These are phyloP conservation scores for Globisporangium splendens DNA, from an alignment of 352 stramenopile genomes.

Conservation along the genomic window DNA sequence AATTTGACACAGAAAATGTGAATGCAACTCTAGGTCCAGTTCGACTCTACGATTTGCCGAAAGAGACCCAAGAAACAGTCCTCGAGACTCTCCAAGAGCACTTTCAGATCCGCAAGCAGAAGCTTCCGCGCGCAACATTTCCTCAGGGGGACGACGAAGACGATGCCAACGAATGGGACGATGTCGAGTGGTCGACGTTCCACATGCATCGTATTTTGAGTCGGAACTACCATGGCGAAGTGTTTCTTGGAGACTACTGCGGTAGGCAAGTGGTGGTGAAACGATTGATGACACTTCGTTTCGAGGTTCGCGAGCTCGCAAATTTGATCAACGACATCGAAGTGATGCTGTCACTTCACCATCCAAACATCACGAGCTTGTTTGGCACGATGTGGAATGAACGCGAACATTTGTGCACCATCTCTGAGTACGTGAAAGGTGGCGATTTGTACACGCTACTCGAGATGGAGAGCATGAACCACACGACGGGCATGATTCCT, in stretches of 20 bases:
- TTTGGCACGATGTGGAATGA: conserved; percentile 73
- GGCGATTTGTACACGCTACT: conserved; percentile 58
- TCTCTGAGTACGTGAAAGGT: conserved; percentile 62
- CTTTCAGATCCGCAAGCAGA: conserved; percentile 52
- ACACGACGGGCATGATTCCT: conserved; percentile 8
- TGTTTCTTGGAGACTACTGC: conserved; percentile 62
- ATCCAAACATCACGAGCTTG: conserved; percentile 65
- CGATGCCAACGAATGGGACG: conserved; percentile 35
- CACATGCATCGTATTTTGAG: conserved; percentile 59
- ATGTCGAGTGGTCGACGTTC: conserved; percentile 59
- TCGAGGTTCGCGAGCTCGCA: conserved; percentile 49
- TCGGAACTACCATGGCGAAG: conserved; percentile 57
- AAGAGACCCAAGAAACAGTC: conserved; percentile 55
- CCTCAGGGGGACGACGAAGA: conserved; percentile 17
- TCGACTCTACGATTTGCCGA: conserved; percentile 55
- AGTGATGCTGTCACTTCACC: conserved; percentile 45
- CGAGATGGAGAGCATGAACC: conserved; percentile 41
- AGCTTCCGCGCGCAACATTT: conserved; percentile 12
- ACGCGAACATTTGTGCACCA: conserved; percentile 55
- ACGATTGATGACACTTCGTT: conserved; percentile 61
- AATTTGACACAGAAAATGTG: conserved; percentile 17
- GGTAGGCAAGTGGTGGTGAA: conserved; percentile 61
- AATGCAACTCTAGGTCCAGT: conserved; percentile 22
- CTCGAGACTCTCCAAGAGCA: conserved; percentile 57
- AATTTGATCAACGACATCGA: conserved; percentile 78